Evolutionary conservation across 1,139 yeast genomes (phyloP), one percentile per base, ranked within the genome.

Genomic region (Fermentozyma sake): DNA sequence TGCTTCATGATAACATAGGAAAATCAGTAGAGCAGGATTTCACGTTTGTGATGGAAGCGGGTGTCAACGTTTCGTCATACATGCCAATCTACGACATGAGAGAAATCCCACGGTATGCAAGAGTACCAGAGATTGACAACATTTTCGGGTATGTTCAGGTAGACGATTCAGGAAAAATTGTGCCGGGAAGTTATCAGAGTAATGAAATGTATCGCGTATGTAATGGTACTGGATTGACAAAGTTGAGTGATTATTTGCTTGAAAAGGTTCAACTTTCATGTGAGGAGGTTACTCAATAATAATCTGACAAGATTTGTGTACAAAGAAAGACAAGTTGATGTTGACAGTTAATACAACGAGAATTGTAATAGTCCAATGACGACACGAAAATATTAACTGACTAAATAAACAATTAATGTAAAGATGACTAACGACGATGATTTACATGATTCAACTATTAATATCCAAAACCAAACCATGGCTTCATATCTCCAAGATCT

Each of bases 51-150:
- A 58, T 79, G 46, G 79, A 81, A 35, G 85, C 87, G 2, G 67
- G 76, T 5, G 70, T 73, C 19, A 79, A 72, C 44, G 69, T 72
- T 13, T 51, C 62, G 22, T 56, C 71, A 1, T 78, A 55, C 52
- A 77, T 81, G 80, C 85, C 87, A 5, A 69, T 84, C 23, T 80
- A 76, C 42, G 95, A 84, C 47, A 65, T 79, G 38, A 62, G 93
- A 34, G 74, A 69, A 29, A 68, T 76, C 2, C 89, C 93, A 1
- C 59, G 72, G 14, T 76, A 72, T 38, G 84, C 84, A 8, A 65
- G 93, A 32, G 69, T 75, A 12, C 87, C 93, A 0, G 83, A 79
- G 14, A 73, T 81, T 4, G 86, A 79, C 37, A 81, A 80, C 43
- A 76, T 77, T 1, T 61, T 78, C 33, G 95, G 95, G 1, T 81